Base-by-base conservation (phyloP, 441 rosid genomes). In the Euphorbia celastroides region DNA sequence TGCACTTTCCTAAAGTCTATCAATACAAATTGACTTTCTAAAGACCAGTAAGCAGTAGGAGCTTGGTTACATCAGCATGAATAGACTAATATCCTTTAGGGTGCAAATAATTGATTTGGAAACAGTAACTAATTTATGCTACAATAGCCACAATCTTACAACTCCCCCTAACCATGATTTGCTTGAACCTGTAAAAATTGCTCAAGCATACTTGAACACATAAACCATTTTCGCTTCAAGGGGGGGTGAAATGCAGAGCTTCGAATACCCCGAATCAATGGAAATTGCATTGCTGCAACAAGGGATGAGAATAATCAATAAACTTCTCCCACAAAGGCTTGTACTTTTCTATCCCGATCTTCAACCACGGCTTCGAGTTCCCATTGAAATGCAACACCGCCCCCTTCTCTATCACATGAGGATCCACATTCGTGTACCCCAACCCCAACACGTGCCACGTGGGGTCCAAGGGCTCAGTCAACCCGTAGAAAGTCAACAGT, bases 301-400 rank as follows among this genome's bases (percentile, higher is more conserved):
- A 64, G 70, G 92, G 91, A 64, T 89, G 96, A 60, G 74, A 76
- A 73, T 86, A 89, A 82, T 89, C 96, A 14, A 94, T 80, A 61
- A 83, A 86, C 74, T 80, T 92, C 80, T 94, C 96, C 99, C 99
- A 94, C 31, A 89, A 64, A 26, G 93, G 92, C 80, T 94, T 91
- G 87, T 84, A 94, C 75, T 86, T 91, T 73, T 89, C 97, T 74
- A 89, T 80, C 63, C 96, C 99, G 41, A 94, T 86, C 83, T 94
- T 91, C 91, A 91, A 67, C 97, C 99, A 91, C 1, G 99, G 99
- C 78, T 94, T 94, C 25, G 92, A 82, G 78, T 94, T 88, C 44
- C 99, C 99, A 44, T 91, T 94, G 80, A 82, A 94, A 80, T 91
- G 97, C 66, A 94, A 81, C 62, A 94, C 97, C 20, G 97, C 99